Evolutionary conservation across 2,329 filamentous ascomycete genomes (phyloP), one percentile per base, ranked within the genome.

Genomic region (Aspergillus sergii): DNA sequence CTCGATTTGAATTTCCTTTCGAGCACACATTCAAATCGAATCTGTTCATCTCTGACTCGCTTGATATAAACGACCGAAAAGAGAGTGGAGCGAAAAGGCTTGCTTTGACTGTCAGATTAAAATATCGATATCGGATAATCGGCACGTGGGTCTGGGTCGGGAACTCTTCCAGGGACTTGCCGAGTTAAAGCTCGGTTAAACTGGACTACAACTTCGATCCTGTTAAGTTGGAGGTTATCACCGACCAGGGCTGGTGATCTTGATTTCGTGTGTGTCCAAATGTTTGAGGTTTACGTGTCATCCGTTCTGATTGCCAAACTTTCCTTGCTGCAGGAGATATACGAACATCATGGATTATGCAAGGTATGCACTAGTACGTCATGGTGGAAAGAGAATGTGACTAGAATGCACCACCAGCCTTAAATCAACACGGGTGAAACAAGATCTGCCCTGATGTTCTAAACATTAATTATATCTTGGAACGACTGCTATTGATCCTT

Each of bases 61-160:
- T 41, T 41, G 39, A 19, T 36, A 36, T 41, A n/a, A 41, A 21
- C 43, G 43, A 46, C 43, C 11, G 39, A 41, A 21, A 3, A 10
- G 30, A 9, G 36, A 54, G 30, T 54, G 51, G 51, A 36, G 51
- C 30, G 7, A 23, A 46, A 46, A 46, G 43, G 43, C 43, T 46
- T 34, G 51, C 51, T 54, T 50, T 21, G 51, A n/a, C 7, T 21
- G 50, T 53, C 50, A 53, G 50, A 53, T 53, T 34, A 23, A 53
- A 53, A 30, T 21, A 36, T 54, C 30, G 51, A 50, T 48, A 28
- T 50, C 46, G 51, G 51, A 19, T 34, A 54, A 34, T 23, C 51
- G 51, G 51, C 51, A 54, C 51, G 51, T 54, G 51, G 51, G 51
- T 54, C 51, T 41, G 7, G 16, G 10, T 54, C 50, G 51, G 51